A percentile compares a stretch with the other conserved stretches of the same genome.
These are phyloP conservation scores for Silybum marianum DNA, from an alignment of 129 eudicot genomes.

Conservation along the genomic window DNA sequence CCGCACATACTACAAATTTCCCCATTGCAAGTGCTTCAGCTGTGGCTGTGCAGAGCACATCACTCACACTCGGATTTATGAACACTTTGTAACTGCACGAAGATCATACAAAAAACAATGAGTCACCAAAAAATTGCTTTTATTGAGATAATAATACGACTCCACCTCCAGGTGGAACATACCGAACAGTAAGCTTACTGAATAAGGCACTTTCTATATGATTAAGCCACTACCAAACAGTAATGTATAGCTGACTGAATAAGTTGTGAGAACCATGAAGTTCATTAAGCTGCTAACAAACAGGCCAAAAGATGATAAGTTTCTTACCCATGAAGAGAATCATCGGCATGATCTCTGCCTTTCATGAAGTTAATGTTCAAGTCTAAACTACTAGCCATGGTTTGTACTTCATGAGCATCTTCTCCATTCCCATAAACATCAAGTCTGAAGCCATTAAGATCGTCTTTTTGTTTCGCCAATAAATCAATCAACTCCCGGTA, in stretches of 20 bases:
- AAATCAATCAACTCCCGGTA: constrained; percentile 84
- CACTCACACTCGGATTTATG: constrained; percentile 92
- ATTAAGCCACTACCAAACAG: no score
- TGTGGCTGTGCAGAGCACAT: constrained; percentile 97
- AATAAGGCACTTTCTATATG: no score
- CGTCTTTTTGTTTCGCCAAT: constrained; percentile 69
- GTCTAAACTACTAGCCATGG: constrained; percentile 58
- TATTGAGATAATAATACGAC: no score
- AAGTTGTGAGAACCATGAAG: no score
- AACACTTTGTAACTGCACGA: constrained; percentile 87
- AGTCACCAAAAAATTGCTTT: background rate
- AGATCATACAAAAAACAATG: background rate
- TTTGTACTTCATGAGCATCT: constrained; percentile 96
- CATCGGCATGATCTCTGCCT: constrained; percentile 98
- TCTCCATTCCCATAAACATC: constrained; percentile 97
- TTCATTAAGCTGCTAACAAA: no score
- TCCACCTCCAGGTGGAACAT: no score
- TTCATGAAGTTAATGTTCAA: constrained; percentile 77
- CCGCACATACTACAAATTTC: constrained; percentile 92
- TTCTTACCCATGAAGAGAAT: constrained; percentile 81
- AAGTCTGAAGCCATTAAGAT: constrained; percentile 77
- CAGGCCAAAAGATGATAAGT: background rate
- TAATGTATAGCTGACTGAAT: no score
- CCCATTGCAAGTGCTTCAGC: constrained; percentile 99
- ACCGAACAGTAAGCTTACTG: no score